Base-by-base conservation (phyloP, 768 basidiomycete species). In the Kwoniella dendrophila region DNA sequence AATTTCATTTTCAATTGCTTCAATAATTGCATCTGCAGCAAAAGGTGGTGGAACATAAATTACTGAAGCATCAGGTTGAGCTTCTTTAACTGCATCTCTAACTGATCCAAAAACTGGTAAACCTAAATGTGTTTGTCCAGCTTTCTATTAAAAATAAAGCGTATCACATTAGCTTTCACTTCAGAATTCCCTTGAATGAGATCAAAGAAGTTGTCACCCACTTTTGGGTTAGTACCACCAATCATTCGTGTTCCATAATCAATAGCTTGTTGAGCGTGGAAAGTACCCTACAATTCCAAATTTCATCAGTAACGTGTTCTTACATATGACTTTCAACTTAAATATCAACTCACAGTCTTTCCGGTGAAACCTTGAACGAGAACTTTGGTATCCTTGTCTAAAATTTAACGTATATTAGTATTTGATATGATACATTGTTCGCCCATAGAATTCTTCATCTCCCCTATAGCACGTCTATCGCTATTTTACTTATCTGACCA, bases 1-100 rank as follows among this genome's bases (percentile, higher is more conserved):
- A 83, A 99, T 94, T 81, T 99, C 96, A 71, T 90, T 91, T 80
- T 98, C 96, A 72, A 99, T 97, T 34, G 96, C 96, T 80, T 99
- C 96, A 57, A 99, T 87, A 79, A 99, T 97, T 41, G 96, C 96
- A 68, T 95, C 94, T 29, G 92, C 96, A 20, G 95, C 95, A 51
- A 84, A 84, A 3, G 94, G 91, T n/a, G 96, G 96, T 4, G 96
- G 96, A 14, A 99, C 96, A 79, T 98, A 99, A 81, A 99, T 87
- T 62, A 99, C 87, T 34, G 92, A 88, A 29, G 96, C 96, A 73
- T 98, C 95, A 11, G 96, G 96, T 66, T 86, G 82, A 43, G 87
- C 86, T 66, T 91, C 88, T 49, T 85, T 82, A 64, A 94, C 92
- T 43, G 96, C 95, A 84, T 98, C 95, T 76, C 84, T 84, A 59